Percentiles rank a stretch among this genome's conserved stretches.
Conservation (phyloP, 164 flowering plant genomes). For the Sextonia rubra region DNA sequence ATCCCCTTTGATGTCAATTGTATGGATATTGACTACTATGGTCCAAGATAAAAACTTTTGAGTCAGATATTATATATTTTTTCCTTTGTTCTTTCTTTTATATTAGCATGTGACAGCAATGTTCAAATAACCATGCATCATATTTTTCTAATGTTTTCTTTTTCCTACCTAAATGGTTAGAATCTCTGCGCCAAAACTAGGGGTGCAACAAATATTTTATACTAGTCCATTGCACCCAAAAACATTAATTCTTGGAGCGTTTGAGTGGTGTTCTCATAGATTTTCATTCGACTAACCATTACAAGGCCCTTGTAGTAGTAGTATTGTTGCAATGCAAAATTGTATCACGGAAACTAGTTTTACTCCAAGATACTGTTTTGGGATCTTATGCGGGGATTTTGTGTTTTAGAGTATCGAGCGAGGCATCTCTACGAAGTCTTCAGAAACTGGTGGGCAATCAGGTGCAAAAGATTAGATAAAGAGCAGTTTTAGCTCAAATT, state of each 20-base stretch:
- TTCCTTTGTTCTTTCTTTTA: neutral
- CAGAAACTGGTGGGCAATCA: constrained; percentile 13
- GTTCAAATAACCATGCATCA: neutral
- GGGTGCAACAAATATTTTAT: neutral
- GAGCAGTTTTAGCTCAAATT: neutral
- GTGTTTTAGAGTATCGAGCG: constrained; percentile 69
- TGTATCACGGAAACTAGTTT: neutral
- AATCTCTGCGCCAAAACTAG: neutral
- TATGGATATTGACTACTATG: neutral
- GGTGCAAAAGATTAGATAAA: neutral
- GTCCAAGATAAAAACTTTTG: neutral
- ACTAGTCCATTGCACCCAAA: neutral
- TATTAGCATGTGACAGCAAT: neutral
- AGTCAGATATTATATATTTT: neutral
- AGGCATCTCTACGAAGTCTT: constrained; percentile 49
- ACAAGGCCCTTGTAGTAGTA: neutral
- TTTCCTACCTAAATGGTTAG: too few species aligned
- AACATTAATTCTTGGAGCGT: too few species aligned
- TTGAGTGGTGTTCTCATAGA: neutral
- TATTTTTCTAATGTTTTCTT: too few species aligned
- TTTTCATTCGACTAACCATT: neutral
- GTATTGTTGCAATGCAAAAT: neutral
- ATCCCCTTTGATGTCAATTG: neutral
- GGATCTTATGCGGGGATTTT: neutral
- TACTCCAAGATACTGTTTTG: neutral